Evolutionary conservation across 2,329 filamentous ascomycete genomes (phyloP).

Genomic region (Aspergillus pseudoterreus): DNA sequence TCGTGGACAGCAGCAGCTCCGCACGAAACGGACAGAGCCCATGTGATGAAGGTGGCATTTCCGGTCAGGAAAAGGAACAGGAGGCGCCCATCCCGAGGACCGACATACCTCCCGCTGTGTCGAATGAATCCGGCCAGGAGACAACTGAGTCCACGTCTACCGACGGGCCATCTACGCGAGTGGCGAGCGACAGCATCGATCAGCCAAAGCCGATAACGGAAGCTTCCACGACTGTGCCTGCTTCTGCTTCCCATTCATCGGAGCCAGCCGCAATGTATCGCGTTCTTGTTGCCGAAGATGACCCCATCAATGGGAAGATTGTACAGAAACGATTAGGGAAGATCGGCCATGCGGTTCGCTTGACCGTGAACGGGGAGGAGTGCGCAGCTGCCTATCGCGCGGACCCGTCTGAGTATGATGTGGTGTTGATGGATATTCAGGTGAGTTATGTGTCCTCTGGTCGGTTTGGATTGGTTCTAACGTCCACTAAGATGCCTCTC

Average conservation of each 20-base stretch:
- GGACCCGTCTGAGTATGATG: conserved; percentile 63
- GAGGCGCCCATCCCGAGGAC: neutral
- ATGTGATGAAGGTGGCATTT: neutral
- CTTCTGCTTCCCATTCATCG: neutral
- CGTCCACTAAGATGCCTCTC: conserved; percentile 74
- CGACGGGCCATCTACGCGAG: neutral
- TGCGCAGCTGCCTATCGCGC: conserved; percentile 70
- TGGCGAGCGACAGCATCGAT: neutral
- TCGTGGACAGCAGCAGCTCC: conserved; percentile 27
- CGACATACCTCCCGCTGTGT: neutral
- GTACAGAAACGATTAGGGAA: conserved; percentile 77
- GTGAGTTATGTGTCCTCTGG: conserved; percentile 46
- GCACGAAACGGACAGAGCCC: neutral
- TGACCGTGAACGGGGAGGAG: conserved; percentile 81
- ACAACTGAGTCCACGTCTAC: no score
- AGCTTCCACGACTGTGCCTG: neutral
- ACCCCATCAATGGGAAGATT: conserved; percentile 83
- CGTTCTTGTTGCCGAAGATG: conserved; percentile 81
- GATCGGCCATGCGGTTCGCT: conserved; percentile 64
- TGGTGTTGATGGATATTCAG: conserved; percentile 92
- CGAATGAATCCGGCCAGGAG: no score
- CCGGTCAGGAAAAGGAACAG: conserved; percentile 17
- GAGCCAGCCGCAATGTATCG: conserved; percentile 9
- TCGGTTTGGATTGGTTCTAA: conserved; percentile 1
- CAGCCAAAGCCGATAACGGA: neutral